Conservation (phyloP, 78 protist genomes). For the Tieghemostelium lacteum region DNA sequence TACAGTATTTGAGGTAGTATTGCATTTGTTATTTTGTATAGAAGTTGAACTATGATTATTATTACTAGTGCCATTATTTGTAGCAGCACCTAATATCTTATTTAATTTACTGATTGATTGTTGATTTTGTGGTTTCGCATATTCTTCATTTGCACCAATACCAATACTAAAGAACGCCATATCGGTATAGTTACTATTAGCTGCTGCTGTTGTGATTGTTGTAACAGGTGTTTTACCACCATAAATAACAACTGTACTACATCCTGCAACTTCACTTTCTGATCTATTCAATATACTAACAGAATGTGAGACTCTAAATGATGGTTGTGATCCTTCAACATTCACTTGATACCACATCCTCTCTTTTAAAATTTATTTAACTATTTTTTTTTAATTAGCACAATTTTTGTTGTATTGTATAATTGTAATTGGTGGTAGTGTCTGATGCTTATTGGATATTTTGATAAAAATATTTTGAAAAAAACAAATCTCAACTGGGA, state of each 20-base stretch:
- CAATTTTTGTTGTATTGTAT: no score
- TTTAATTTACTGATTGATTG: constrained; percentile 18
- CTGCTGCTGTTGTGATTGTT: background rate
- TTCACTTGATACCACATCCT: constrained; percentile 30
- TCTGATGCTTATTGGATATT: no score
- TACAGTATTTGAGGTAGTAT: background rate
- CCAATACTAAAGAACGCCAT: constrained; percentile 56
- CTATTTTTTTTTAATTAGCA: background rate
- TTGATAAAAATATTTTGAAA: no score
- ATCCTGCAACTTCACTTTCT: background rate
- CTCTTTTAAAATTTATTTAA: background rate
- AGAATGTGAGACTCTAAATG: constrained; percentile 16
- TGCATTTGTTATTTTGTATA: background rate
- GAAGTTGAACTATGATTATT: background rate
- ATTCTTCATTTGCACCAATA: constrained; percentile 23
- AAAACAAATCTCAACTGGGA: no score
- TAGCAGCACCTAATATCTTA: constrained; percentile 21
- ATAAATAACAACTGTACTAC: constrained; percentile 36
- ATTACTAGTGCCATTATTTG: background rate
- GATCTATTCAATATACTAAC: constrained; percentile 4
- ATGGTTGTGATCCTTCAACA: constrained; percentile 28
- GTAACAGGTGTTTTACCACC: constrained; percentile 4
- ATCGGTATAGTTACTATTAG: constrained; percentile 5
- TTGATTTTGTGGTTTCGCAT: constrained; percentile 57
- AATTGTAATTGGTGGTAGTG: no score